Base-by-base conservation (phyloP, 805 yeast species). In the Saccharomycopsis fibuligera region DNA sequence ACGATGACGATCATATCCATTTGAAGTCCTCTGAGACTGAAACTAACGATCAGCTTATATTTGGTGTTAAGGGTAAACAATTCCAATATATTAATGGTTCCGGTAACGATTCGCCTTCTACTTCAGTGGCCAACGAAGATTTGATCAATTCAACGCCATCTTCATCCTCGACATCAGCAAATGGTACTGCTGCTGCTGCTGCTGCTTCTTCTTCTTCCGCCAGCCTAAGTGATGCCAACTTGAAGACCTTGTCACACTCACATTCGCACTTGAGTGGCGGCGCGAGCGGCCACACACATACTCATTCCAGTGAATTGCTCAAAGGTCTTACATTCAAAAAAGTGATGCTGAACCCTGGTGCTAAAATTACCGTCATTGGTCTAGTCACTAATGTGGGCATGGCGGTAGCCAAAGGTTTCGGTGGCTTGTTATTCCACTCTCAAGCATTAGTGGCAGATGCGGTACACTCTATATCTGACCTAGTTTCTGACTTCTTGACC, bases 381-480 rank as follows among this genome's bases (percentile, higher is more conserved):
- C 72, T 91, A 37, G 66, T 81, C 25, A 87, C 86, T 38, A 93
- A 93, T 62, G 78, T 87, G 10, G 80, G 85, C 12, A 82, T 93
- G 83, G 97, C 96, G 0, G 69, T 77, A 1, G 82, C 90, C 29
- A 93, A 93, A 63, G 90, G 89, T 24, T 65, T 80, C 21, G 98
- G 98, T 27, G 99, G 99, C 5, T 71, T 87, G 16, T 80, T 80
- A 35, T 93, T 93, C 75, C 96, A 93, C 64, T 93, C 99, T 0
- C 96, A 90, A 63, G 90, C 97, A 2, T 74, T 93, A 49, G 63
- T 90, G 44, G 99, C 99, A 1, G 99, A 93, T 65, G 90, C 97
- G 1, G 82, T 89, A 25, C 99, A 93, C 67, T 91, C 98, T 0
- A 73, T 87, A 19, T 82, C 95, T 41, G 99, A 93, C 65, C 71